phyloP scores from a whole-genome alignment of 2,329 filamentous ascomycete species.

The Cordyceps fumosorosea region DNA sequence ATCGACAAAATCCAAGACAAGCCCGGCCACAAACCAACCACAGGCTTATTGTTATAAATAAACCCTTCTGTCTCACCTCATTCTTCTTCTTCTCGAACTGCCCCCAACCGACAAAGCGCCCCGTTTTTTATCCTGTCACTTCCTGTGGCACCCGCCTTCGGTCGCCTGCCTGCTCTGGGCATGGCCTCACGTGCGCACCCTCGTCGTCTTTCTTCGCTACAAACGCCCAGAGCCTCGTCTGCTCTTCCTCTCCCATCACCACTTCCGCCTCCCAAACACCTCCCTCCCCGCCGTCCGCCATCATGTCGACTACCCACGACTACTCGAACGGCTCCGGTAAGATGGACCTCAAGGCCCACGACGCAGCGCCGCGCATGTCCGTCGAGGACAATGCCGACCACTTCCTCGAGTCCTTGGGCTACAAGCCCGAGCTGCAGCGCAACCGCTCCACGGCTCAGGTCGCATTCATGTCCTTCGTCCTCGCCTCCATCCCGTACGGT shows the following conservation, averaged over 20 bases:
- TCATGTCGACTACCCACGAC: slow-evolving; percentile 13
- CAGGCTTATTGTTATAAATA: background rate
- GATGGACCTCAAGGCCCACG: slow-evolving; percentile 24
- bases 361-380: slow-evolving; percentile 18
- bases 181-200: slow-evolving; percentile 12
- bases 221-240: slow-evolving; percentile 3
- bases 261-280: background rate
- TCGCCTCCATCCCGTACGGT: slow-evolving; percentile 69
- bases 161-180: slow-evolving; percentile 8
- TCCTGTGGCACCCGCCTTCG: background rate
- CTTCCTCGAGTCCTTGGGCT: slow-evolving; percentile 57
- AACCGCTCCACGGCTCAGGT: slow-evolving; percentile 63
- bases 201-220: background rate
- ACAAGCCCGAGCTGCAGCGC: slow-evolving; percentile 58
- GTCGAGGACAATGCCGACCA: slow-evolving; percentile 48
- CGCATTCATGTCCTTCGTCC: slow-evolving; percentile 70
- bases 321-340: slow-evolving; percentile 15
- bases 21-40: background rate
- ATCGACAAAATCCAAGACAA: background rate
- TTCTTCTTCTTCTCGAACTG: background rate
- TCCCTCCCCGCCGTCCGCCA: background rate
- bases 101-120: background rate
- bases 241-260: background rate
- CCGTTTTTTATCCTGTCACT: background rate
- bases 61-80: background rate